Base-by-base conservation (phyloP, 1,284 basidiomycete genomes). In the Tilletia indica region DNA sequence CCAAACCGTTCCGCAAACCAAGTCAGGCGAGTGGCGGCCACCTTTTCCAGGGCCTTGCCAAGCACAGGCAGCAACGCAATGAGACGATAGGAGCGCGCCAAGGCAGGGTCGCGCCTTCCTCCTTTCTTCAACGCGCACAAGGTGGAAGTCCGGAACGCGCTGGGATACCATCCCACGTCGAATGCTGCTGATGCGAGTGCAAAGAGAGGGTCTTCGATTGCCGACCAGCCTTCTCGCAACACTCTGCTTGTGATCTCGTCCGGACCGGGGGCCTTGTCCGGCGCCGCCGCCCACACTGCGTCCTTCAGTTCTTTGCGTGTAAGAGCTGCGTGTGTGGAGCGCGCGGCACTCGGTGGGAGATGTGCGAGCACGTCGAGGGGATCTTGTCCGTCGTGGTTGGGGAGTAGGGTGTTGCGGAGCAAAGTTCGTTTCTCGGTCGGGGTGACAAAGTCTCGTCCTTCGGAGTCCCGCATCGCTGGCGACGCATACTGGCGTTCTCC, bases 251-350 rank as follows among this genome's bases (percentile, higher is more conserved):
- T 51, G 67, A 68, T 68, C 49, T 68, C 54, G 39, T 68, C 67
- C 38, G 54, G 9, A 12, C 67, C 67, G 11, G 67, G 38, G 38
- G 67, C 48, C 67, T 68, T 68, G 67, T 68, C 54, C 25, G 67
- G 67, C 19, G 9, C 67, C 39, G 67, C 25, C 5, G 67, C 21
- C 8, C 21, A 48, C 9, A 68, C 39, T 6, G 67, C 67, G 2
- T 8, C 39, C 12, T 34, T n/a, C 49, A 58, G 49, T 34, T 68
- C 67, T 8, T 48, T 21, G 21, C 11, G n/a, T 31, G 45, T 14
- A 9, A 68, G 25, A 38, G 5, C 5, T 21, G 14, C 36, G 34
- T 68, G 25, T 4, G 31, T 5, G 31, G n/a, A 19, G 2, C 38
- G 67, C 12, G 21, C 54, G 34, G 36, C 66, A 11, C 56, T 14